A percentile compares a stretch with the other conserved stretches of the same genome.
Conservation (phyloP, 768 basidiomycete genomes). For the Boletus sensibilis region DNA sequence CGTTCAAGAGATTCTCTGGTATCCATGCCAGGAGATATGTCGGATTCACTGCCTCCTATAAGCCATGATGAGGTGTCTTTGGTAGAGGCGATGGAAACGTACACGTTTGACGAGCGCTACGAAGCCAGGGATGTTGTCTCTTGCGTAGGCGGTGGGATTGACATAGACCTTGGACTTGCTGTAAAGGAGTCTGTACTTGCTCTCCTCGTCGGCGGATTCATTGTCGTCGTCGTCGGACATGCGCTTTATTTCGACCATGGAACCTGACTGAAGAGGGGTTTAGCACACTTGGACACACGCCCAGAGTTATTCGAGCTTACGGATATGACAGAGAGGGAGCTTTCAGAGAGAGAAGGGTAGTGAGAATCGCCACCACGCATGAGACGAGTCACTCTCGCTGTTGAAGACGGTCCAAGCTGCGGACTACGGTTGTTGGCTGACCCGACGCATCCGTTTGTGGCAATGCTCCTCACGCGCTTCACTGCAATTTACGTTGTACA, state of each 20-base stretch:
- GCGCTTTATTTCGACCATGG: conserved; percentile 78
- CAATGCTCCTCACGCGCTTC: conserved; percentile 1
- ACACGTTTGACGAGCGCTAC: conserved; percentile 89
- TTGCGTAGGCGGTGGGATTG: conserved; percentile 86
- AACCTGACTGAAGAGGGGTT: conserved; percentile 38
- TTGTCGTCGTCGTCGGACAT: conserved; percentile 22
- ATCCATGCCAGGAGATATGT: conserved; percentile 90
- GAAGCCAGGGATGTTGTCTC: conserved; percentile 95
- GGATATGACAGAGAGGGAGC: conserved; percentile 47
- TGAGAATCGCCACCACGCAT: conserved; percentile 25
- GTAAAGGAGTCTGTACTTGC: conserved; percentile 73
- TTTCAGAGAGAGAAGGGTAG: conserved; percentile 40
- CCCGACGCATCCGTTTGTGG: conserved; percentile 24
- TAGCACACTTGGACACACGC: conserved; percentile 4
- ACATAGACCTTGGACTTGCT: conserved; percentile 95
- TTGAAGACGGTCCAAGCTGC: conserved; percentile 2
- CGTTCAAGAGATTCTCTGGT: conserved; percentile 79
- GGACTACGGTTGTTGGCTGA: not conserved
- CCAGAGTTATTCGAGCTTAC: conserved; percentile 33
- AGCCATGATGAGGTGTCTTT: conserved; percentile 9
- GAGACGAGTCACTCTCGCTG: not conserved
- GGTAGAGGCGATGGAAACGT: conserved; percentile 28
- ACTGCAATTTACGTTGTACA: not conserved
- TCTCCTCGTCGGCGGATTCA: conserved; percentile 45
- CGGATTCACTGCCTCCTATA: conserved; percentile 71